These are phyloP conservation scores for Erodium maritimum DNA, from an alignment of 345 rosid species.

Conservation along the genomic window DNA sequence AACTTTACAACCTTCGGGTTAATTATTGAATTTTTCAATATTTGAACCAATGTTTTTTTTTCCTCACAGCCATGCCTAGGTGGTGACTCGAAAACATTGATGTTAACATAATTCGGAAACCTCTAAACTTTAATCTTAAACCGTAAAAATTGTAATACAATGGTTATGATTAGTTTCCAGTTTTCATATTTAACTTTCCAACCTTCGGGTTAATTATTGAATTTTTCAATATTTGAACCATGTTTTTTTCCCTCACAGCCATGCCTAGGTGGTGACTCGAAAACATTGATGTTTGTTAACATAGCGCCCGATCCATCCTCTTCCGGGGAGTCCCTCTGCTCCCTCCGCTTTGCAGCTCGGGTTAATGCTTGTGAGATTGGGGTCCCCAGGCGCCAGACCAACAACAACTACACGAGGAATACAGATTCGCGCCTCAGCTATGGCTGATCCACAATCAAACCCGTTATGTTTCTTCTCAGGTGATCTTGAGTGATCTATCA, in stretches of 20 bases:
- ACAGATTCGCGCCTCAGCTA: constrained; percentile 66
- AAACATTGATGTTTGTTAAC: constrained; percentile 88
- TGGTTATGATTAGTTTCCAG: no score
- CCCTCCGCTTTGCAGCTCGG: constrained; percentile 88
- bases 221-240: not conserved
- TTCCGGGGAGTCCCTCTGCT: constrained; percentile 81
- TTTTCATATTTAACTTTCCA: no score
- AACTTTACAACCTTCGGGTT: no score
- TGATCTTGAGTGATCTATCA: constrained; percentile 1
- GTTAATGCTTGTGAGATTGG: constrained; percentile 99
- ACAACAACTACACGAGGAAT: constrained; percentile 28
- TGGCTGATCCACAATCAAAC: constrained; percentile 28
- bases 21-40: not conserved
- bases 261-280: constrained; percentile 93
- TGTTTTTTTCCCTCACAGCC: constrained; percentile 64
- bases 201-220: not conserved
- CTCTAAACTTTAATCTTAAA: no score
- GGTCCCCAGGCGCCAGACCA: constrained; percentile 69
- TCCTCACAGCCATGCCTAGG: constrained; percentile 97
- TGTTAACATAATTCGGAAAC: no score
- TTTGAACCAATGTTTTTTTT: constrained; percentile 8
- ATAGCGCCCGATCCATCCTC: constrained; percentile 78
- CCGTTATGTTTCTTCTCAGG: not conserved
- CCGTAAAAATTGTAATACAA: no score
- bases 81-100: constrained; percentile 85